Conservation (phyloP, 164 flowering plant species). For the Tetracentron sinense region DNA sequence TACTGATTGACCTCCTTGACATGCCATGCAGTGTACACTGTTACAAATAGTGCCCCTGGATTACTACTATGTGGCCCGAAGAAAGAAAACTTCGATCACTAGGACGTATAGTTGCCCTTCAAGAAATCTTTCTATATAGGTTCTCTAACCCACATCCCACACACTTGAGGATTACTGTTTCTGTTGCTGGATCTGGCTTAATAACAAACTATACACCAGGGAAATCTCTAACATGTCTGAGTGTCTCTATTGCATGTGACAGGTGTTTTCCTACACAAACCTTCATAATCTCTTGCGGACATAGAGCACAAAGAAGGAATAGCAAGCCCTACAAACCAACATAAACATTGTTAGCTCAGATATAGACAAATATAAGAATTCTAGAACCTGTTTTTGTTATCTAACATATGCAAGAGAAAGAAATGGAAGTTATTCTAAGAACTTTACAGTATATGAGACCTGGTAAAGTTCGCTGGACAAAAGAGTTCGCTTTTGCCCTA, state of each 20-base stretch:
- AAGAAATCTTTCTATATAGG: slow-evolving; percentile 64
- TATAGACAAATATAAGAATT: too few species aligned
- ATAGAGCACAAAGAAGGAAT: slow-evolving; percentile 81
- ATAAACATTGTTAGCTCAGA: too few species aligned
- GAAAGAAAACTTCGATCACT: background rate
- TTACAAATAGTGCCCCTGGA: too few species aligned
- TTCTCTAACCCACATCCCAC: slow-evolving; percentile 79
- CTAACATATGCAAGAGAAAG: too few species aligned
- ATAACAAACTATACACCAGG: slow-evolving; percentile 66
- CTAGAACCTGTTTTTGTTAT: too few species aligned
- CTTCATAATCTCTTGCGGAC: slow-evolving; percentile 81
- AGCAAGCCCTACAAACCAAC: slow-evolving; percentile 70
- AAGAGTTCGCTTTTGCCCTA: too few species aligned
- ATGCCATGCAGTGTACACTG: background rate
- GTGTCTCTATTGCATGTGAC: slow-evolving; percentile 75
- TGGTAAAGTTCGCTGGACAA: too few species aligned
- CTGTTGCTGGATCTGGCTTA: slow-evolving; percentile 68
- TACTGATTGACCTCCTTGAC: background rate
- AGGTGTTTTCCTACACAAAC: slow-evolving; percentile 86
- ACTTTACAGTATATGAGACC: too few species aligned
- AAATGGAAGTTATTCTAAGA: too few species aligned
- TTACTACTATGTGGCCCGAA: too few species aligned
- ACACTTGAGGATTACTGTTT: slow-evolving; percentile 68
- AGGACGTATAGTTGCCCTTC: slow-evolving; percentile 6
- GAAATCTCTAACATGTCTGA: slow-evolving; percentile 74